These are phyloP conservation scores for Eimeria acervulina DNA, from an alignment of 169 alveolate genomes.

Conservation along the genomic window DNA sequence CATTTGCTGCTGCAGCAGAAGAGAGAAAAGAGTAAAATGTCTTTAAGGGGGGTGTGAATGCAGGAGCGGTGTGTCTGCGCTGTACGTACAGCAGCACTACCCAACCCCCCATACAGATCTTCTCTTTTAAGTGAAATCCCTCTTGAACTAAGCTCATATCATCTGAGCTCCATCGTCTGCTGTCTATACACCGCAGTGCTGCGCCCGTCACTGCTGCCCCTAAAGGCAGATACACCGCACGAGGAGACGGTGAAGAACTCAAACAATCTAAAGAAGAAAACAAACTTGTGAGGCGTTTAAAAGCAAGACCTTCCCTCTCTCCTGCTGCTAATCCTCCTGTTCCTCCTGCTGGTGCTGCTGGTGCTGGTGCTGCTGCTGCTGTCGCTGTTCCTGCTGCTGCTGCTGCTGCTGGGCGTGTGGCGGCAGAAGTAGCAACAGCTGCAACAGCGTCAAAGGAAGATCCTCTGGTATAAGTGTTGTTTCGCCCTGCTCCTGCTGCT, in stretches of 20 bases:
- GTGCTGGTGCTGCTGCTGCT: background rate
- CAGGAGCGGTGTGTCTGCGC: conserved; percentile 43
- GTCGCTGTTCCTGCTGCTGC: background rate
- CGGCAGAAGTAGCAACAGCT: conserved; percentile 62
- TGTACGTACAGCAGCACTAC: conserved; percentile 33
- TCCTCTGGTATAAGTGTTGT: background rate
- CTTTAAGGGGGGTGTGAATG: conserved; percentile 72
- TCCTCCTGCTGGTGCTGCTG: conserved; percentile 36
- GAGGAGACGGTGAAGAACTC: background rate
- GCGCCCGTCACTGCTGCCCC: conserved; percentile 74
- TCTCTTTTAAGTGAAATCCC: conserved; percentile 67
- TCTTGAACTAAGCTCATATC: conserved; percentile 37
- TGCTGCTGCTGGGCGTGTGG: background rate
- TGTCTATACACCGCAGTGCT: conserved; percentile 74
- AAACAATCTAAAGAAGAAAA: background rate
- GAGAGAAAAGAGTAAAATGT: background rate
- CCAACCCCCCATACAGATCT: conserved; percentile 20
- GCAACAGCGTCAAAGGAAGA: conserved; percentile 13
- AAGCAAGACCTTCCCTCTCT: background rate
- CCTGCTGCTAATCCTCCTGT: conserved; percentile 17
- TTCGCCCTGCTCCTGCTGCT: background rate
- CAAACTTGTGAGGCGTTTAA: background rate
- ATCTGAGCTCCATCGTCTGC: conserved; percentile 80
- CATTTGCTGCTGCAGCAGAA: background rate
- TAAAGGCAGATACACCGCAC: conserved; percentile 52